Evolutionary conservation across 139 green algal species (phyloP).

Genomic region (Chlamydomonas sp.): DNA sequence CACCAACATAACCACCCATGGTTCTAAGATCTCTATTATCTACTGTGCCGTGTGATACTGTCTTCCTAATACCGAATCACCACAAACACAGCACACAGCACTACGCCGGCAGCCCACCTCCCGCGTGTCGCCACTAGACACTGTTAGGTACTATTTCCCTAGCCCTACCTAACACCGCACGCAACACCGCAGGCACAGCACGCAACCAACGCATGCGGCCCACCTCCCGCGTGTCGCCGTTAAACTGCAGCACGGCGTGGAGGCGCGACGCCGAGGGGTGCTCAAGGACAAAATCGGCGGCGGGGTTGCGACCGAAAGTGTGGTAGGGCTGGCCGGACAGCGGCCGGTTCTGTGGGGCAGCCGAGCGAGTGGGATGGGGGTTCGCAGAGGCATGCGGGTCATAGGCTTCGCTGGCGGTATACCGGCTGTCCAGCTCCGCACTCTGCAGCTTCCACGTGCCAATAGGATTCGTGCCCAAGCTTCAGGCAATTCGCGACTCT

Average conservation of each 20-base stretch:
- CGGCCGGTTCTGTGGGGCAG: not conserved
- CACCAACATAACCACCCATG: no score
- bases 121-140: constrained; percentile 39
- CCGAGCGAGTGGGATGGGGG: not conserved
- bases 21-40: no score
- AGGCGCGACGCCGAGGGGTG: constrained; percentile 79
- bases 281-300: constrained; percentile 76
- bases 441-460: not conserved
- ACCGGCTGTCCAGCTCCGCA: not conserved
- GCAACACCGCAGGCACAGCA: not conserved
- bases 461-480: not conserved
- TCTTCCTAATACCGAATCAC: not conserved
- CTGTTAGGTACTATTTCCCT: no score
- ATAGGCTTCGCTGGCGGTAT: not conserved
- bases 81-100: not conserved
- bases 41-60: no score
- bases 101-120: not conserved
- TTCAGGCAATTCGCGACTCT: not conserved
- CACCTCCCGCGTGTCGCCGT: constrained; percentile 35
- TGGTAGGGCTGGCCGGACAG: constrained; percentile 31
- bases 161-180: no score
- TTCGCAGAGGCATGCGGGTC: not conserved
- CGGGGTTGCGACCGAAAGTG: constrained; percentile 76
- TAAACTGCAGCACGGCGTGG: constrained; percentile 56
- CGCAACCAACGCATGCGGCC: not conserved